These are phyloP conservation scores for Trichoderma atrobrunneum DNA, from an alignment of 2,329 filamentous ascomycete species.

Conservation along the genomic window DNA sequence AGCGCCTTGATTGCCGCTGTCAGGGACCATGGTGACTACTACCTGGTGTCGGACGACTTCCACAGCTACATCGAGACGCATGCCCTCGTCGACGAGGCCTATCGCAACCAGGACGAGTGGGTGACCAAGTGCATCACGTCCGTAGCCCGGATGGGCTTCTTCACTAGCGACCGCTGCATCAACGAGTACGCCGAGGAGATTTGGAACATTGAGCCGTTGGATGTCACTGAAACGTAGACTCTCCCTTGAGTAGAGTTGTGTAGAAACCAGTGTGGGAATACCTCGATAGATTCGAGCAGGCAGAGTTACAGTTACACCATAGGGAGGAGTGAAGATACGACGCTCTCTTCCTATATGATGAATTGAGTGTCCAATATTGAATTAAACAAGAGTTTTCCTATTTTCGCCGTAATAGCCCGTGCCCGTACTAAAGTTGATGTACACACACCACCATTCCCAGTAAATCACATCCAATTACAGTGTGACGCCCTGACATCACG, in stretches of 20 bases:
- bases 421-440: too few species aligned
- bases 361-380: constrained; percentile 1
- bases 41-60: constrained; percentile 97
- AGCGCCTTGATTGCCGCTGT: constrained; percentile 80
- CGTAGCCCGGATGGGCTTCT: constrained; percentile 95
- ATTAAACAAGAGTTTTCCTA: neutral
- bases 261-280: neutral
- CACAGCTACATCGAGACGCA: constrained; percentile 92
- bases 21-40: constrained; percentile 92
- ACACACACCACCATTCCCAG: too few species aligned
- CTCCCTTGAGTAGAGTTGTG: neutral
- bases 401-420: too few species aligned
- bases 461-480: too few species aligned
- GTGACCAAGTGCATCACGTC: constrained; percentile 83
- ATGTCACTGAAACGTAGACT: constrained; percentile 38
- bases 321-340: neutral
- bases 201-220: constrained; percentile 90
- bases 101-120: constrained; percentile 91
- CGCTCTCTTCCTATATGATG: constrained; percentile 12
- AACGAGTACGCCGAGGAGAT: constrained; percentile 96
- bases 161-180: constrained; percentile 91
- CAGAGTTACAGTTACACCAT: neutral
- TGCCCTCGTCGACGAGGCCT: constrained; percentile 84
- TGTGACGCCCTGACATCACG: too few species aligned
- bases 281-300: neutral